Evolutionary conservation across 106 monocot genomes (phyloP).

Genomic region (Vanilla planifolia): DNA sequence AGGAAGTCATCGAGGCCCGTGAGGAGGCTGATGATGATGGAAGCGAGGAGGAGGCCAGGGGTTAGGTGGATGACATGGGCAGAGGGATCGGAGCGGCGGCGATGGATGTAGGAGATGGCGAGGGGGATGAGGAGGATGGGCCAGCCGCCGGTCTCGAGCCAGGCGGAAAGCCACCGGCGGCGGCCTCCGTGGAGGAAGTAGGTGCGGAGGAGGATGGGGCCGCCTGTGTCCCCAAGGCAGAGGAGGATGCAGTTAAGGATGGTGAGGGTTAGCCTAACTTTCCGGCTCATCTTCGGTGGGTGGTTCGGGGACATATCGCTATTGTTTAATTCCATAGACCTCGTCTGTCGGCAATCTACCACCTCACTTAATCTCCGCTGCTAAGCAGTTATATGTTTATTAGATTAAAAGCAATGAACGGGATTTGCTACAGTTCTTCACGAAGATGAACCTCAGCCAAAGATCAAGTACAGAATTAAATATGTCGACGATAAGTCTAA

Average conservation of each 20-base stretch:
- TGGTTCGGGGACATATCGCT: too few relatives aligned
- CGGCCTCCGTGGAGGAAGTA: slow-evolving; percentile 10
- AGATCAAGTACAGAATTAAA: too few relatives aligned
- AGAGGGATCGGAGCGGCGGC: slow-evolving; percentile 3
- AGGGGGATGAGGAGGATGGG: slow-evolving; percentile 11
- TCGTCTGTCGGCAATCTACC: too few relatives aligned
- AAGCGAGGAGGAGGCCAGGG: slow-evolving; percentile 1
- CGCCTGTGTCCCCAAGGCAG: slow-evolving; percentile 5
- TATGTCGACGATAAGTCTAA: too few relatives aligned
- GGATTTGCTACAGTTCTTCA: too few relatives aligned
- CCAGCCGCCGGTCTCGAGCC: slow-evolving; percentile 1
- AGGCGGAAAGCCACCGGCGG: slow-evolving; percentile 6
- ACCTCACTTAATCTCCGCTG: too few relatives aligned
- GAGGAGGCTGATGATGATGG: slow-evolving; percentile 7
- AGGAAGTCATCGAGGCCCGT: slow-evolving; percentile 12
- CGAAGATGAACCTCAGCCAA: too few relatives aligned
- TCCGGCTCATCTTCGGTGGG: too few relatives aligned
- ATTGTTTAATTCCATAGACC: too few relatives aligned
- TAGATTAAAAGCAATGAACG: too few relatives aligned
- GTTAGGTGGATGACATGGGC: not conserved
- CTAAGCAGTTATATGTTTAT: too few relatives aligned
- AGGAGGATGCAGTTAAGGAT: not conserved
- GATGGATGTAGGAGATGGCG: slow-evolving; percentile 1
- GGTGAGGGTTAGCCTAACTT: not conserved
- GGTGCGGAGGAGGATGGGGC: slow-evolving; percentile 5